phyloP scores from a whole-genome alignment of 208 protist genomes.

The Trypanosoma lewisi region DNA sequence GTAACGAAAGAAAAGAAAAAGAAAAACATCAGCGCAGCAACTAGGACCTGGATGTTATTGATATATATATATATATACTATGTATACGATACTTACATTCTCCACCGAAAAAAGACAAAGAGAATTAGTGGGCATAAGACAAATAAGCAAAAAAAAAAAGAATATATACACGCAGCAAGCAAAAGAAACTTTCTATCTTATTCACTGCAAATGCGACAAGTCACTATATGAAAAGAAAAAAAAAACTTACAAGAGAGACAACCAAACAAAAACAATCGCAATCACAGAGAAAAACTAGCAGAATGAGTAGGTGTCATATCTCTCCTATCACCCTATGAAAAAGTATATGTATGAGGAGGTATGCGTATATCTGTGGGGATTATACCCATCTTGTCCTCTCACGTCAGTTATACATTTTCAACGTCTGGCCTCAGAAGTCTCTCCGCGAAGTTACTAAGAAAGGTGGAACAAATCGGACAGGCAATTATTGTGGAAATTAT shows the following conservation, averaged over 20 bases:
- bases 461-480: constrained; percentile 57
- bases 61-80: too few relatives aligned
- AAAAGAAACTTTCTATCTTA: too few relatives aligned
- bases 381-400: too few relatives aligned
- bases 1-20: too few relatives aligned
- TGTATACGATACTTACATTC: too few relatives aligned
- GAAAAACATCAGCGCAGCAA: too few relatives aligned
- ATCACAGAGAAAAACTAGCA: neutral
- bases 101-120: too few relatives aligned
- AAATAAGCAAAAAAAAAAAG: neutral
- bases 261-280: neutral
- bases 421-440: constrained; percentile 34
- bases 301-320: neutral
- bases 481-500: constrained; percentile 49
- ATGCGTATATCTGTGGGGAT: neutral
- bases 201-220: too few relatives aligned
- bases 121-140: too few relatives aligned
- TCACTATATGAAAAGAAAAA: neutral
- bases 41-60: too few relatives aligned
- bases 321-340: too few relatives aligned
- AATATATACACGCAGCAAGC: neutral
- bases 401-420: neutral
- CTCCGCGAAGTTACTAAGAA: constrained; percentile 31
- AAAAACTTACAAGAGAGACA: neutral
- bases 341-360: neutral